Conservation (phyloP, 345 rosid genomes). For the Bretschneidera sinensis region DNA sequence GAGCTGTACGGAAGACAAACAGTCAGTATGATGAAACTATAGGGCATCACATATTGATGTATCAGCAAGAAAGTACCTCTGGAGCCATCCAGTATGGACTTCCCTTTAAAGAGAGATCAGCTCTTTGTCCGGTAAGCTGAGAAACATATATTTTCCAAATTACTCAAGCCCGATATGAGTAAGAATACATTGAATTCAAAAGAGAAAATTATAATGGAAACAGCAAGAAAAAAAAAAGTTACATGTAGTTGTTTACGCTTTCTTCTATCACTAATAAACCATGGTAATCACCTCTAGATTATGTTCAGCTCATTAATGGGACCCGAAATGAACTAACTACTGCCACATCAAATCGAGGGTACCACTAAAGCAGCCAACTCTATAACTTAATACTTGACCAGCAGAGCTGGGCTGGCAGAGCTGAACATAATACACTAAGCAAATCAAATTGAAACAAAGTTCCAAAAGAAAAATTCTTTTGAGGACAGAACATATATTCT, state of each 20-base stretch:
- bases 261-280: neutral
- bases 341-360: neutral
- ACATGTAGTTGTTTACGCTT: no score
- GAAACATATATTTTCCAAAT: slow-evolving; percentile 17
- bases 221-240: neutral
- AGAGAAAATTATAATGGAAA: neutral
- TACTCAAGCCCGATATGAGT: slow-evolving; percentile 10
- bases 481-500: no score
- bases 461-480: no score
- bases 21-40: slow-evolving; percentile 17
- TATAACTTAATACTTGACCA: neutral
- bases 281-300: neutral
- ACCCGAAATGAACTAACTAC: neutral
- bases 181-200: neutral
- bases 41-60: neutral
- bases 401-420: neutral
- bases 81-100: slow-evolving; percentile 99
- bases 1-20: slow-evolving; percentile 44
- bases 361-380: neutral
- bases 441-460: neutral
- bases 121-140: slow-evolving; percentile 86
- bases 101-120: slow-evolving; percentile 89
- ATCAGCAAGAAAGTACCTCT: slow-evolving; percentile 50
- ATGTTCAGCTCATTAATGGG: neutral
- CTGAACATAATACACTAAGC: neutral